Evolutionary conservation across 768 basidiomycete genomes (phyloP), one percentile per base, ranked within the genome.

Genomic region (Cystofilobasidium ferigula): DNA sequence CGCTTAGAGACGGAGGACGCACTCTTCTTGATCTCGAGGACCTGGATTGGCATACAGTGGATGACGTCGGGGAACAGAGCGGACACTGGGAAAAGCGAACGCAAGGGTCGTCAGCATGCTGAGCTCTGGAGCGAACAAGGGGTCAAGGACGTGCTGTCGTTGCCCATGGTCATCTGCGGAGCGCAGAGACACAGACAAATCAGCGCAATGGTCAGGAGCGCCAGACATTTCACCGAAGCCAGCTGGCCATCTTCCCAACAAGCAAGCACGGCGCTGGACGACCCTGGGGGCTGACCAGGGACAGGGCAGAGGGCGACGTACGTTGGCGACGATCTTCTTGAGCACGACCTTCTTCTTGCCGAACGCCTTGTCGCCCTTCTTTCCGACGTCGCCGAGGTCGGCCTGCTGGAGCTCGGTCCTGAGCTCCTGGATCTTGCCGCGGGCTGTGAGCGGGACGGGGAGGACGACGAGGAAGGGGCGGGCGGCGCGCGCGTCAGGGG

Each of bases 11-110:
- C 32, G 22, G 8, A 20, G n/a, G 48, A 76, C 87, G 74, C 71
- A 92, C 93, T 99, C 82, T 99, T 99, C 83, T 99, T 99, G 76
- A 98, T 95, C 76, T 99, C 95, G 43, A 98, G 81, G 8, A 93
- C 79, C 53, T 94, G 95, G 13, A 91, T 92, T n/a, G 87, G 86
- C 69, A 99, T 81, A 73, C 92, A 95, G 74, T 91, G 88, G 9
- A 95, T 85, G 61, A 99, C 88, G 71, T 99, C 66, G 16, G 66
- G 66, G 38, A 67, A 67, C 16, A 67, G 56, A 4, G 66, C 48
- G n/a, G 66, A 62, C 66, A 67, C 66, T 67, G 60, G 13, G 28
- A 22, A 8, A 22, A 12, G 18, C 8, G 18, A 20, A 53, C 7
- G 20, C 8, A 30, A 53, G 48, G 48, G 24, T 26, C 24, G 48